phyloP scores from a whole-genome alignment of 2,329 filamentous ascomycete species.

The Penicillium olsonii region DNA sequence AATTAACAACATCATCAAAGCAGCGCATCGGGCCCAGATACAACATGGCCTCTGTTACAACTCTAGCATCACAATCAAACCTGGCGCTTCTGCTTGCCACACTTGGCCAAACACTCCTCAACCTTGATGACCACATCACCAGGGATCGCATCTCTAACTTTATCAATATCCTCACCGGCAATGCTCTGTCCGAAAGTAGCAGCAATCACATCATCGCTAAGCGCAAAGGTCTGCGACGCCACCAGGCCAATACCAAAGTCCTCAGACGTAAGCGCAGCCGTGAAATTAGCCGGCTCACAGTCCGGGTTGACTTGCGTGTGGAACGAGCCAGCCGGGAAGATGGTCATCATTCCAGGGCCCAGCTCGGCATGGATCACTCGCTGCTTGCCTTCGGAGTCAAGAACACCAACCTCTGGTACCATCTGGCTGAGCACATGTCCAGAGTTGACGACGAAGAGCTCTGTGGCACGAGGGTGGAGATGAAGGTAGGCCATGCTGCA shows the following conservation, averaged over 20 bases:
- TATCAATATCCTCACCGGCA: slow-evolving; percentile 25
- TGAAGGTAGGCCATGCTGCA: slow-evolving; percentile 30
- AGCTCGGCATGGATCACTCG: slow-evolving; percentile 21
- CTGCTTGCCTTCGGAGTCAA: slow-evolving; percentile 1
- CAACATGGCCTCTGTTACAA: too few relatives aligned
- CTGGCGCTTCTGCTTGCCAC: slow-evolving; percentile 22
- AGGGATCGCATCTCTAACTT: slow-evolving; percentile 20
- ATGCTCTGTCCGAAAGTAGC: slow-evolving; percentile 22
- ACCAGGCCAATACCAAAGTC: slow-evolving; percentile 25
- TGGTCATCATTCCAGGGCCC: slow-evolving; percentile 20
- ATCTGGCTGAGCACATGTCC: slow-evolving; percentile 23
- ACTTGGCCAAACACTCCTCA: slow-evolving; percentile 28
- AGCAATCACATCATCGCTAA: slow-evolving; percentile 23
- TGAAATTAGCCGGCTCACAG: slow-evolving; percentile 26
- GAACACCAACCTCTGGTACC: slow-evolving; percentile 6
- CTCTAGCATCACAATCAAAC: not conserved
- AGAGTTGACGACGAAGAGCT: slow-evolving; percentile 22
- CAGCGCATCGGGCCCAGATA: too few relatives aligned
- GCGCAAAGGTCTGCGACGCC: slow-evolving; percentile 18
- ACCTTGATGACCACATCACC: slow-evolving; percentile 18
- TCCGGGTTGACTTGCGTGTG: slow-evolving; percentile 30
- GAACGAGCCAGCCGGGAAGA: slow-evolving; percentile 29
- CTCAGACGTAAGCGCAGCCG: slow-evolving; percentile 25
- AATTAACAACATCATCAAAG: too few relatives aligned
- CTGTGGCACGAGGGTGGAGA: slow-evolving; percentile 27